Evolutionary conservation across 805 yeast genomes (phyloP), one percentile per base, ranked within the genome.

Genomic region (Sugiyamaella floridensis): DNA sequence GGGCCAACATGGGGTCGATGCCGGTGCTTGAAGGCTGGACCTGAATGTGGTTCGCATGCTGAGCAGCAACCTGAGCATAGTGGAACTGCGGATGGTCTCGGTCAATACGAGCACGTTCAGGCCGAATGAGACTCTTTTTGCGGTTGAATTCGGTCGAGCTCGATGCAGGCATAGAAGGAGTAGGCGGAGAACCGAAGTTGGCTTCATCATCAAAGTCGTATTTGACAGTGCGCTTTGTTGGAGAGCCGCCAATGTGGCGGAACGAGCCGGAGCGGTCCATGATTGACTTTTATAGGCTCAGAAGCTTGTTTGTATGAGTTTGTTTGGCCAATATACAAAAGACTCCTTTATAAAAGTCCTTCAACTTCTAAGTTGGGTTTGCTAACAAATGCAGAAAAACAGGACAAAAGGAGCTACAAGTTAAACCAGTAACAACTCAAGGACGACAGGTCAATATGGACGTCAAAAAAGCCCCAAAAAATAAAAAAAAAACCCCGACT

Each of bases 1-100:
- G 60, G 26, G 56, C 50, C 29, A 70, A 67, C 29, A 69, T 67
- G 3, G 85, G 92, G 58, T 84, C 85, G 40, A 81, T 72, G n/a
- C 93, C 92, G 0, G 89, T 83, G 2, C 81, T 68, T 0, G 87
- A 80, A 1, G 93, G 89, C 59, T 76, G 80, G 40, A 86, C 83
- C 51, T 73, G 74, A 56, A 87, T 68, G 60, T 82, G 82, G 52
- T 74, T 77, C 11, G 81, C 73, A 61, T 85, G 83, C 55, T 83
- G 83, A 43, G 82, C 78, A 1, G 88, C 82, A 40, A 82, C 82
- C 60, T 84, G 89, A 12, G 86, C 77, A 67, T 88, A 89, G 67
- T 86, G 89, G 68, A 76, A 86, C 53, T 83, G 80, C 2, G 92
- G 93, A 65, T 86, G 86, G 50, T 76, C 77, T n/a, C 79, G 81